Evolutionary conservation across 371 early-diverging fungal genomes (phyloP), one percentile per base, ranked within the genome.

Genomic region (Zopfochytrium polystomum): DNA sequence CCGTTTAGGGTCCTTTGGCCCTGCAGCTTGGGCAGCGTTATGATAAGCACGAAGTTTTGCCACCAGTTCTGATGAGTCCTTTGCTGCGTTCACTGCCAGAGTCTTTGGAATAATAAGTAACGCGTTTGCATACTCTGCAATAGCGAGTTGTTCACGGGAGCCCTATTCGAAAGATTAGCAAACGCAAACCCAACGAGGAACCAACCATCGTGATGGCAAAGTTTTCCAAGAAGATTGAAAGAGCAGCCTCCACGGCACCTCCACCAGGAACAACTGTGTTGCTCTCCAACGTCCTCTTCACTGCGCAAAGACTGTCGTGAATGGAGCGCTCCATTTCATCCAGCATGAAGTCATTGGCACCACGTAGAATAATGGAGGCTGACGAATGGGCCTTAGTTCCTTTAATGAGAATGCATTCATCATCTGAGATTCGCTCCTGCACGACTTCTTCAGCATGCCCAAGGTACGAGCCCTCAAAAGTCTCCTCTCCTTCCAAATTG

Each of bases 291-390:
- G 99, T 98, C 51, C 99, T 84, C 86, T 99, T 99, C 57, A 99
- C 92, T 31, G 95, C 95, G 67, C 95, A 95, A 60, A 99, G 77
- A 30, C 92, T 85, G 80, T 99, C 99, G 73, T 99, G 99, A 59
- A 99, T 66, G 29, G 96, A 90, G 63, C 99, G 86, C 74, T 99
- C 98, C 97, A 99, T 99, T 82, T 99, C 99, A 67, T 99, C 99
- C 63, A 99, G 75, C 90, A 94, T 95, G 68, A 88, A 95, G 73
- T 99, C 99, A 74, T 96, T 98, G 42, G 99, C 96, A 50, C 99
- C 99, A 67, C 99, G 92, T 58, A 99, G 85, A 61, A 99, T 92
- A 64, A 99, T 86, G 29, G 97, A 95, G 23, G 87, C 79, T 0
- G 91, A 86, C 52, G 87, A 90, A 71, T 92, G 92, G 55, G 87